Percentiles rank a stretch among this genome's conserved stretches.
Conservation (phyloP, 2,329 filamentous ascomycete species). For the Xylogone sp. region DNA sequence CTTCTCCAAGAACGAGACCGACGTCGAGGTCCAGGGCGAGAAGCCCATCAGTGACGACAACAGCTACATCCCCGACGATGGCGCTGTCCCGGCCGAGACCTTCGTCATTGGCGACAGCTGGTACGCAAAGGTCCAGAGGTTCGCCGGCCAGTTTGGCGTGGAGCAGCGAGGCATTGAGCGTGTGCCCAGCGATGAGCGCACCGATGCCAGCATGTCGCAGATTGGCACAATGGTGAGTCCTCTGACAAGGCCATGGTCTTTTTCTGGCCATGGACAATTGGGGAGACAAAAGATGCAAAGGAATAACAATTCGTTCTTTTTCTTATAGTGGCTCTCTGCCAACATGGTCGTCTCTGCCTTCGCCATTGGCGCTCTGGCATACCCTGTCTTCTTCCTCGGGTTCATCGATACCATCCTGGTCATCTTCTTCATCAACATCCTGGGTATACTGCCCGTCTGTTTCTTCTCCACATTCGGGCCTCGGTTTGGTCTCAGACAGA, state of each 20-base stretch:
- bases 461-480: constrained; percentile 78
- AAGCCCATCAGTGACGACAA: constrained; percentile 10
- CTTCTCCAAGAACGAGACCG: constrained; percentile 7
- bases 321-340: constrained; percentile 64
- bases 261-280: not conserved
- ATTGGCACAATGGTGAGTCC: constrained; percentile 65
- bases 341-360: constrained; percentile 78
- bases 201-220: constrained; percentile 60
- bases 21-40: not conserved
- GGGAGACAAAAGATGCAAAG: not conserved
- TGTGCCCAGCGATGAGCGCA: constrained; percentile 66
- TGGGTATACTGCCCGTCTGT: constrained; percentile 68
- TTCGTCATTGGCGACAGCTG: constrained; percentile 52
- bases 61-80: constrained; percentile 24
- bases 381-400: constrained; percentile 65
- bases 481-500: constrained; percentile 70
- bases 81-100: constrained; percentile 50
- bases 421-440: constrained; percentile 71
- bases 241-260: too few species aligned
- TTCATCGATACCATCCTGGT: constrained; percentile 70
- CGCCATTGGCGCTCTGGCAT: constrained; percentile 67
- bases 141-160: constrained; percentile 62
- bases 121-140: constrained; percentile 56
- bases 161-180: constrained; percentile 75
- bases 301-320: constrained; percentile 1